Percentiles rank a stretch among this genome's conserved stretches.
phyloP scores from a whole-genome alignment of 2,329 filamentous ascomycete species.

The Penicillium paneum region DNA sequence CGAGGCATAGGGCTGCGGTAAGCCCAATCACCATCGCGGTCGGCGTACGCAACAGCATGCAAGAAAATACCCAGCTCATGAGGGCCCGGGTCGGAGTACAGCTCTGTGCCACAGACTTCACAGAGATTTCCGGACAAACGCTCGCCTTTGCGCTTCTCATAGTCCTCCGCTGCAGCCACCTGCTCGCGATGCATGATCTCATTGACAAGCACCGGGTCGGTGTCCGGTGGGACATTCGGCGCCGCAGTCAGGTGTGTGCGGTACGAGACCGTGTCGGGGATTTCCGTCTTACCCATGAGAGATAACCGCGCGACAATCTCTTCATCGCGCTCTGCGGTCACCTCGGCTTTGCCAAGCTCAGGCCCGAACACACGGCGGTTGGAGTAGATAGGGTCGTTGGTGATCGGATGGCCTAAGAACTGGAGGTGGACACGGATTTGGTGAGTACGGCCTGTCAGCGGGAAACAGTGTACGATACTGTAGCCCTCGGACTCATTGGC shows the following conservation, averaged over 20 bases:
- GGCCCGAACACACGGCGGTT: constrained; percentile 89
- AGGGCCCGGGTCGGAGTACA: constrained; percentile 87
- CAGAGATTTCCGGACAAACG: constrained; percentile 86
- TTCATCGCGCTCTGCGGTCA: constrained; percentile 71
- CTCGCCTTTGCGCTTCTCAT: constrained; percentile 87
- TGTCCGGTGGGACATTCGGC: constrained; percentile 36
- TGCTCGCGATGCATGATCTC: constrained; percentile 44
- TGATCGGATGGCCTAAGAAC: constrained; percentile 89
- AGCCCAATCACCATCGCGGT: constrained; percentile 76
- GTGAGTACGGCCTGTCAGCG: constrained; percentile 89
- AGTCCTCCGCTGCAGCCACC: constrained; percentile 86
- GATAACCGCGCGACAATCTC: constrained; percentile 83
- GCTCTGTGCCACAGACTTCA: constrained; percentile 74
- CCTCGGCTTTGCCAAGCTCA: constrained; percentile 68
- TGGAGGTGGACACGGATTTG: constrained; percentile 94
- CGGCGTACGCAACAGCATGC: constrained; percentile 87
- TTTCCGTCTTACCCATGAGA: constrained; percentile 90
- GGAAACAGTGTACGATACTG: constrained; percentile 90
- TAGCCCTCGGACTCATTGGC: constrained; percentile 65
- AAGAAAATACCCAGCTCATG: constrained; percentile 93
- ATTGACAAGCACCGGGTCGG: constrained; percentile 38
- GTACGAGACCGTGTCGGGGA: constrained; percentile 86
- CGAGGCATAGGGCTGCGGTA: constrained; percentile 79
- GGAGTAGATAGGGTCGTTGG: constrained; percentile 96
- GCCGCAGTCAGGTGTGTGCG: constrained; percentile 53